These are phyloP conservation scores for Leccinum subtestaceum DNA, from an alignment of 768 basidiomycete species.

Conservation along the genomic window DNA sequence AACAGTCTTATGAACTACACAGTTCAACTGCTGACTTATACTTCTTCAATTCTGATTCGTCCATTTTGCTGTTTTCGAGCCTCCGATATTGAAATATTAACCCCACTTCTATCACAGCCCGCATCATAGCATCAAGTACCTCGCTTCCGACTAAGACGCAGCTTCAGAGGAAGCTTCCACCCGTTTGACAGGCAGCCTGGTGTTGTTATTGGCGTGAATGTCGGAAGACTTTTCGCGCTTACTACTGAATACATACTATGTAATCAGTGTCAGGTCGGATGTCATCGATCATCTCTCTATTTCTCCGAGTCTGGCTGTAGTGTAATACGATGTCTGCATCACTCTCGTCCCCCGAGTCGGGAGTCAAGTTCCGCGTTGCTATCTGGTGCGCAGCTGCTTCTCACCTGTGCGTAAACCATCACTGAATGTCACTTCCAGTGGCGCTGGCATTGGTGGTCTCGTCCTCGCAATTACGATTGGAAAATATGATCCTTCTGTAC, in stretches of 20 bases:
- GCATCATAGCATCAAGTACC: too few relatives aligned
- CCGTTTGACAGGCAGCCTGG: too few relatives aligned
- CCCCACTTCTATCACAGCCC: not conserved
- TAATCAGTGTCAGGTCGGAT: too few relatives aligned
- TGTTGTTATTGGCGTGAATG: too few relatives aligned
- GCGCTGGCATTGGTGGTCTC: conserved; percentile 43
- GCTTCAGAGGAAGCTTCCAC: too few relatives aligned
- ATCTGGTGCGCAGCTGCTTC: conserved; percentile 15
- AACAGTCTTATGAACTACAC: conserved; percentile 43
- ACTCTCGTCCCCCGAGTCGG: not conserved
- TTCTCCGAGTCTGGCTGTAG: not conserved
- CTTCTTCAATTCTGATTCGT: conserved; percentile 46
- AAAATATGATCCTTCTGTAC: conserved; percentile 29
- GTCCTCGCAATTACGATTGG: conserved; percentile 40
- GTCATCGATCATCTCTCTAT: too few relatives aligned
- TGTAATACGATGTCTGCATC: not conserved
- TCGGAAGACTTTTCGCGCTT: too few relatives aligned
- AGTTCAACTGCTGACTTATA: conserved; percentile 40
- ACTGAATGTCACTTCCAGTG: conserved; percentile 20
- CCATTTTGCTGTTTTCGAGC: not conserved
- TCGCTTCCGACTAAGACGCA: too few relatives aligned
- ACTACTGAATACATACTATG: too few relatives aligned
- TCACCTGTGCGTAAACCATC: not conserved
- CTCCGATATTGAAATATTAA: not conserved
- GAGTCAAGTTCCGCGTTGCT: conserved; percentile 19